These are phyloP conservation scores for Senecio squalidus DNA, from an alignment of 140 eudicot genomes.

Conservation along the genomic window DNA sequence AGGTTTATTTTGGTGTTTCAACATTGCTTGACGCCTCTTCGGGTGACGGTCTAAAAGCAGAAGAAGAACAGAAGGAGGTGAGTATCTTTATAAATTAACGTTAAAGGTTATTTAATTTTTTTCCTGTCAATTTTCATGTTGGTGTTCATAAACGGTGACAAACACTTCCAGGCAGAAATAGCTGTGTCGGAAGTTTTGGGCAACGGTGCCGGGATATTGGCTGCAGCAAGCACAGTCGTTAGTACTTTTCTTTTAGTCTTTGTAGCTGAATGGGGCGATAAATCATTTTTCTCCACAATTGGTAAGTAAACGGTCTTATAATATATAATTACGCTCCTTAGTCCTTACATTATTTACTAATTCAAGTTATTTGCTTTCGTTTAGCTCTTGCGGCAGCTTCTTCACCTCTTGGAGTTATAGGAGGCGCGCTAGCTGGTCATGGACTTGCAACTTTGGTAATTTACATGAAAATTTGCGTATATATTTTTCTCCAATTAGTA, in stretches of 20 bases:
- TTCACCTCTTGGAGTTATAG: conserved; percentile 96
- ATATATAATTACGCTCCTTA: neutral
- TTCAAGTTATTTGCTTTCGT: conserved; percentile 13
- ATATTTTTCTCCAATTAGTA: too few relatives aligned
- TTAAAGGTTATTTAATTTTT: neutral
- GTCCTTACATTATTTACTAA: neutral
- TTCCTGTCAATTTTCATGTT: neutral
- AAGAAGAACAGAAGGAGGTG: conserved; percentile 97
- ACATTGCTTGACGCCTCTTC: conserved; percentile 91
- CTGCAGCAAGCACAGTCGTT: conserved; percentile 41
- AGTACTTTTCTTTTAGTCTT: conserved; percentile 62
- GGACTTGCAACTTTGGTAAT: conserved; percentile 82
- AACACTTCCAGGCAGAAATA: conserved; percentile 71
- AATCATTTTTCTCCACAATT: conserved; percentile 94
- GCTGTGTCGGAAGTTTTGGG: conserved; percentile 94
- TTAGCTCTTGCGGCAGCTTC: conserved; percentile 98
- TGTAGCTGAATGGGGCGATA: conserved; percentile 99
- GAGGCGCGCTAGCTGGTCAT: conserved; percentile 84
- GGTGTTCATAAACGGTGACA: neutral
- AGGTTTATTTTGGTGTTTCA: conserved; percentile 97
- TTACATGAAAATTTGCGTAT: conserved; percentile 1
- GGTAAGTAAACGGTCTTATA: conserved; percentile 34
- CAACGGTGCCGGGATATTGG: conserved; percentile 70
- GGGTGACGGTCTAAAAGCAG: conserved; percentile 73
- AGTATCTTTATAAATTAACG: neutral